Conservation (phyloP, 73 alveolate species). For the Breviolum minutum region DNA sequence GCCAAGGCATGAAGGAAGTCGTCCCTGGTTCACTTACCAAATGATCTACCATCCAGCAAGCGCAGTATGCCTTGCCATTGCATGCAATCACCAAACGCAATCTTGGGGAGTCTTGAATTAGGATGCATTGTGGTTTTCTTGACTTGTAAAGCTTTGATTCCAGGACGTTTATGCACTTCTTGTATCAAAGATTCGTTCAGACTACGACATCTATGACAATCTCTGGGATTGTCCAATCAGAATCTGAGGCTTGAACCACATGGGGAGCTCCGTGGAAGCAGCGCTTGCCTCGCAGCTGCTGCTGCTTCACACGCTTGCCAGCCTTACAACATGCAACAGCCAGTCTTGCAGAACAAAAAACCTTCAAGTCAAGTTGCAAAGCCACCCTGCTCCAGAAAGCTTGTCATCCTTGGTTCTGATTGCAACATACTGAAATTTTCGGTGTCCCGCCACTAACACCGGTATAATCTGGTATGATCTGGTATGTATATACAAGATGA, state of each 20-base stretch:
- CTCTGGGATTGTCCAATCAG: neutral
- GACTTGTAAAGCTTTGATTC: no score
- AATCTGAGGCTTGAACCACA: conserved; percentile 6
- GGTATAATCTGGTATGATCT: neutral
- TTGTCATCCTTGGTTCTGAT: neutral
- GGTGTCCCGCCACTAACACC: neutral
- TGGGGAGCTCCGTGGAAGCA: conserved; percentile 84
- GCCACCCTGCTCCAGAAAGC: conserved; percentile 30
- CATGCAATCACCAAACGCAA: no score
- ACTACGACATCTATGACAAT: no score
- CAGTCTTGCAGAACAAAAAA: neutral
- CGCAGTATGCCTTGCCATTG: no score
- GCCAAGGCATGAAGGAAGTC: neutral
- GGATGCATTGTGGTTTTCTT: no score
- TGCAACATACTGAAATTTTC: neutral
- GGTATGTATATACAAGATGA: neutral
- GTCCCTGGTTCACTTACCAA: no score
- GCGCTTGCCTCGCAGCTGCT: conserved; percentile 66
- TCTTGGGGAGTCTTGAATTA: no score
- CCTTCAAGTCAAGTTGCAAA: conserved; percentile 13
- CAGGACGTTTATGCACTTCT: neutral
- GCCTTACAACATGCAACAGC: neutral
- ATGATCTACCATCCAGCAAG: no score
- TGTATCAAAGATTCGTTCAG: neutral
- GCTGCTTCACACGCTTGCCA: conserved; percentile 33